These are phyloP conservation scores for Claviceps sp. DNA, from an alignment of 2,329 filamentous ascomycete genomes.

Conservation along the genomic window DNA sequence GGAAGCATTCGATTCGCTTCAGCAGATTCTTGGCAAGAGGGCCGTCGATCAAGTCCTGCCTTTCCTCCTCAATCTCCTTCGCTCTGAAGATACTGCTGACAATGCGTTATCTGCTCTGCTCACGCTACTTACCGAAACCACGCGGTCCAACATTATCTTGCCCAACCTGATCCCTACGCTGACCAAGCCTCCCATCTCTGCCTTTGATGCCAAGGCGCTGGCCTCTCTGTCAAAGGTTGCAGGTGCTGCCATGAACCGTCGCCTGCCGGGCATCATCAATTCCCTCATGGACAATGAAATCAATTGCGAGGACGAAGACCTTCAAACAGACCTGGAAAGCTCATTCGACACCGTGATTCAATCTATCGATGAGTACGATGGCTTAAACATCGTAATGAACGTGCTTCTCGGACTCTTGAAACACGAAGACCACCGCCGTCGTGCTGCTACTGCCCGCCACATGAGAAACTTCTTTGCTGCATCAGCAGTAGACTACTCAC, in stretches of 20 bases:
- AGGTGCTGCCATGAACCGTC: slow-evolving; percentile 77
- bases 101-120: slow-evolving; percentile 87
- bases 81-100: slow-evolving; percentile 74
- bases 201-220: slow-evolving; percentile 88
- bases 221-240: slow-evolving; percentile 90
- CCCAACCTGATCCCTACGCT: slow-evolving; percentile 93
- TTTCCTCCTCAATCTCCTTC: slow-evolving; percentile 77
- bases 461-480: slow-evolving; percentile 76
- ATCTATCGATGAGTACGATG: slow-evolving; percentile 92
- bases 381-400: slow-evolving; percentile 90
- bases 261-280: slow-evolving; percentile 81
- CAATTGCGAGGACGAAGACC: slow-evolving; percentile 56
- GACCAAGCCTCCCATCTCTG: slow-evolving; percentile 76
- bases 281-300: slow-evolving; percentile 90
- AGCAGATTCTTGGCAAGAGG: slow-evolving; percentile 85
- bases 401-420: slow-evolving; percentile 79
- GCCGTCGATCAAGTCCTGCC: slow-evolving; percentile 93
- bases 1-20: slow-evolving; percentile 90
- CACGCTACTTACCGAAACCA: slow-evolving; percentile 85
- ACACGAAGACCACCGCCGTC: slow-evolving; percentile 79
- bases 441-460: slow-evolving; percentile 65
- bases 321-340: slow-evolving; percentile 58
- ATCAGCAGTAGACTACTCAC: slow-evolving; percentile 76
- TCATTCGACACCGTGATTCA: slow-evolving; percentile 84
- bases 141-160: slow-evolving; percentile 88